A percentile compares a stretch with the other conserved stretches of the same genome.
Evolutionary conservation across 2,329 filamentous ascomycete genomes (phyloP).

Genomic region (Aspergillus sp.): DNA sequence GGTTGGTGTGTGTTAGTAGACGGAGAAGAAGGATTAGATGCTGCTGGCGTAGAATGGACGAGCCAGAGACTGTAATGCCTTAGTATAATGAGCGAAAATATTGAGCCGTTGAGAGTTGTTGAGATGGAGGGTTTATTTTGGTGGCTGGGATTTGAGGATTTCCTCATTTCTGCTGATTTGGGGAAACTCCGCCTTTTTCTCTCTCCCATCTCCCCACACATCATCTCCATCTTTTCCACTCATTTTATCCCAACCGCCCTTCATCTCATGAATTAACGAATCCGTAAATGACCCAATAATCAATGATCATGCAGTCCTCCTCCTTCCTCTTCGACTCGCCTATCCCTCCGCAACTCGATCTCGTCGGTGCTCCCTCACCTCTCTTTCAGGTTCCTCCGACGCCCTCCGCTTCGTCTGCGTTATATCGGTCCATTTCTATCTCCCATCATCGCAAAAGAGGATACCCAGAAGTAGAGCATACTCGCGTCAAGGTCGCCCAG

Average conservation of each 20-base stretch:
- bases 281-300: slow-evolving; percentile 3
- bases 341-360: slow-evolving; percentile 44
- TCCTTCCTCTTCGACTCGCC: slow-evolving; percentile 41
- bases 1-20: slow-evolving; percentile 91
- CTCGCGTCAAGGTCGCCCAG: slow-evolving; percentile 32
- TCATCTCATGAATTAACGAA: slow-evolving; percentile 16
- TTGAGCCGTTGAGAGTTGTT: not conserved
- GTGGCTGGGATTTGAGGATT: slow-evolving; percentile 18
- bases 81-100: not conserved
- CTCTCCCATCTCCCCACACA: slow-evolving; percentile 3
- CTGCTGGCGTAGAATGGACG: slow-evolving; percentile 60
- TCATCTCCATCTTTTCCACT: slow-evolving; percentile 3
- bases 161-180: slow-evolving; percentile 9
- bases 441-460: slow-evolving; percentile 37
- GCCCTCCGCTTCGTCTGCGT: slow-evolving; percentile 43
- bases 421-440: slow-evolving; percentile 40
- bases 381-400: slow-evolving; percentile 43
- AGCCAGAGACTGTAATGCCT: slow-evolving; percentile 45
- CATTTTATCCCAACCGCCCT: not conserved
- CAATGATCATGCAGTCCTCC: slow-evolving; percentile 31
- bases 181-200: slow-evolving; percentile 12
- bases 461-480: slow-evolving; percentile 33
- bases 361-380: slow-evolving; percentile 42
- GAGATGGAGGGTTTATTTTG: slow-evolving; percentile 5
- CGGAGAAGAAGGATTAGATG: slow-evolving; percentile 64